Evolutionary conservation across 768 basidiomycete genomes (phyloP), one percentile per base, ranked within the genome.

Genomic region (Tulasnella sp.): DNA sequence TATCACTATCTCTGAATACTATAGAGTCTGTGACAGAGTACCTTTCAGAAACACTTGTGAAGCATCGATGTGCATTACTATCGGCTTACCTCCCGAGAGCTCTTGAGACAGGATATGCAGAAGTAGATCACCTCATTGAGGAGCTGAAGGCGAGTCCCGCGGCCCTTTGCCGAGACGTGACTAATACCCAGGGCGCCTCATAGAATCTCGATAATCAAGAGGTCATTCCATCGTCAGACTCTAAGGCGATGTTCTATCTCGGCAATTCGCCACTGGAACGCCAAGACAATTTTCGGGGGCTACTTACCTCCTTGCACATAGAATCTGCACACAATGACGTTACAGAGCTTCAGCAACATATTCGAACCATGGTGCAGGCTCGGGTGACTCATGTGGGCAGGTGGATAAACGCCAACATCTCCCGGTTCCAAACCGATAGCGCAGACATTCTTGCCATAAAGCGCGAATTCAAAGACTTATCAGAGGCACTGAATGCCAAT

Each of bases 201-300:
- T 23, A 81, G 81, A 80, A 81, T 65, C 65, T 81, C 50, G 81
- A 83, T 59, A 79, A 76, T 5, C 78, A 79, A 58, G 49, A 66
- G 4, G 61, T 69, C 1, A 70, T 82, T 17, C 70, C 73, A 0
- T 51, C 64, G 13, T 64, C 68, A 3, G 79, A 80, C 62, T 72
- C 73, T 3, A 19, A 56, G 1, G 58, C 73, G 3, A 65, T 64
- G 3, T 75, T 80, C 52, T 75, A 71, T 65, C 13, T 66, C 72
- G 32, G 34, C 23, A 41, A 60, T 24, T n/a, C 26, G 7, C 27
- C 30, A 23, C 43, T 43, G 27, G 48, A 67, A 13, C 60, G 61
- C 54, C 67, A 63, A 1, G 56, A 32, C 13, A 19, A 21, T 21
- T 42, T 59, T 11, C 15, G 30, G 11, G 17, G 29, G 24, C 47